Evolutionary conservation across 2,329 filamentous ascomycete genomes (phyloP).

Genomic region (Huntiella abstrusa): DNA sequence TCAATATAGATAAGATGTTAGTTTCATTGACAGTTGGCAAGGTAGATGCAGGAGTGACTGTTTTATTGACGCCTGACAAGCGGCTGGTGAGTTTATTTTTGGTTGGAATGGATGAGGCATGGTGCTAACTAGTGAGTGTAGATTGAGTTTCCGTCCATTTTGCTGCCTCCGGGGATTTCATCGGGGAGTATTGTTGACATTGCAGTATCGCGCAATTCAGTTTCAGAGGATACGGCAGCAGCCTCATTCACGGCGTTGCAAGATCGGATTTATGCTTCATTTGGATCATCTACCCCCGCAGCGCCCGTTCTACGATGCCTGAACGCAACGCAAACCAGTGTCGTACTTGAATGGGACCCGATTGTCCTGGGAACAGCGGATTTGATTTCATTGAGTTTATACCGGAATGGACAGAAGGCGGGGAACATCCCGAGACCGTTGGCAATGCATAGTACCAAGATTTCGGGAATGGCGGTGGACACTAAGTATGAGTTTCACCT

Average conservation of each 20-base stretch:
- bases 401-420: constrained; percentile 91
- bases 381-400: constrained; percentile 72
- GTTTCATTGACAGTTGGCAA: constrained; percentile 97
- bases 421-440: constrained; percentile 79
- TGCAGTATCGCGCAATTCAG: constrained; percentile 70
- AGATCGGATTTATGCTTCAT: constrained; percentile 67
- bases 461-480: constrained; percentile 87
- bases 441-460: constrained; percentile 88
- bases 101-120: not conserved
- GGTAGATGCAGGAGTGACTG: constrained; percentile 94
- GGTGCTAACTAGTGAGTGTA: constrained; percentile 20
- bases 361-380: constrained; percentile 84
- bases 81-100: constrained; percentile 49
- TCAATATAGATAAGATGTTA: constrained; percentile 41
- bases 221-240: constrained; percentile 57
- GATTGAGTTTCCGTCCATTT: constrained; percentile 98
- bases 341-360: constrained; percentile 96
- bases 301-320: constrained; percentile 71
- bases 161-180: constrained; percentile 84
- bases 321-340: constrained; percentile 95
- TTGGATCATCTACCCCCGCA: constrained; percentile 61
- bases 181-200: constrained; percentile 97
- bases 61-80: constrained; percentile 91
- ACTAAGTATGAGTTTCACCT: constrained; percentile 92
- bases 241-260: constrained; percentile 71